A percentile compares a stretch with the other conserved stretches of the same genome.
Conservation (phyloP, 305 asterid genomes). For the Ilex paraguariensis region DNA sequence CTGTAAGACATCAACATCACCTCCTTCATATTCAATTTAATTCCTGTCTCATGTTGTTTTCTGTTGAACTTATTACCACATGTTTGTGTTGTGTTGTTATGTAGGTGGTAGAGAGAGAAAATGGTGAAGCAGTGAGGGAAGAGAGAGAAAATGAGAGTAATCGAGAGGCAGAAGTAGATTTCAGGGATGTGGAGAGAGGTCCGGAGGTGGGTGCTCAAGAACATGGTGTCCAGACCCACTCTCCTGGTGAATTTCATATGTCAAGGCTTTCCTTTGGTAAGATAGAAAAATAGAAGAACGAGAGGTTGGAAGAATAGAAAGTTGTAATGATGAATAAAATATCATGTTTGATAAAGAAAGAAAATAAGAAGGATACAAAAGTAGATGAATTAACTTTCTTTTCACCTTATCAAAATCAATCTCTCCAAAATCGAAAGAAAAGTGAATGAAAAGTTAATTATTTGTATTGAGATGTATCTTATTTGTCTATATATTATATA, state of each 20-base stretch:
- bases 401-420: too few relatives aligned
- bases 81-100: background rate
- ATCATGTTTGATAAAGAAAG: too few relatives aligned
- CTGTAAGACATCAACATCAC: constrained; percentile 31
- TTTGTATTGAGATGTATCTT: too few relatives aligned
- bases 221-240: constrained; percentile 31
- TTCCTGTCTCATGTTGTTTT: background rate
- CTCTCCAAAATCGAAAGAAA: too few relatives aligned
- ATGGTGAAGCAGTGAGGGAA: constrained; percentile 22
- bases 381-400: too few relatives aligned
- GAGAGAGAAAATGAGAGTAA: constrained; percentile 1
- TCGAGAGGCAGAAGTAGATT: constrained; percentile 15
- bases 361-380: too few relatives aligned
- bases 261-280: too few relatives aligned
- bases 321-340: too few relatives aligned
- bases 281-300: too few relatives aligned
- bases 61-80: background rate
- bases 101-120: constrained; percentile 34
- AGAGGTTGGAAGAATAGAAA: too few relatives aligned
- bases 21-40: background rate
- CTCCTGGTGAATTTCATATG: constrained; percentile 43
- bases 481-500: too few relatives aligned
- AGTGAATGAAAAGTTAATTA: too few relatives aligned
- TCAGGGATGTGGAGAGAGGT: constrained; percentile 73
- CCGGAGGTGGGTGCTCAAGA: constrained; percentile 29